phyloP scores from a whole-genome alignment of 208 protist genomes.

The Wallacemonas sp. region DNA sequence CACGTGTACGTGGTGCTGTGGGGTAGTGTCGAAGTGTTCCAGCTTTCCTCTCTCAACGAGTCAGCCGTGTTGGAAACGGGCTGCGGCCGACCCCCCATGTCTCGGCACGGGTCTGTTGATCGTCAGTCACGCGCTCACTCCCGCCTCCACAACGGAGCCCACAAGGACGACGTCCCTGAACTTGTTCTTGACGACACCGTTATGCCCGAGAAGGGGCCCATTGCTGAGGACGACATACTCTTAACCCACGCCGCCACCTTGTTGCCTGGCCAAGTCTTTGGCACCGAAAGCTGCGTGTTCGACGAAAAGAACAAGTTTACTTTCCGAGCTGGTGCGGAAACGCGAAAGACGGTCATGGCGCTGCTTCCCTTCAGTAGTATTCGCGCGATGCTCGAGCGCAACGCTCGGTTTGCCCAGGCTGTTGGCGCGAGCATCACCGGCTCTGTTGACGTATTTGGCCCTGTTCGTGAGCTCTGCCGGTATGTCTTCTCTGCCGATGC shows the following conservation, averaged over 20 bases:
- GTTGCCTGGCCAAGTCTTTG: conserved; percentile 65
- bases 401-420: conserved; percentile 65
- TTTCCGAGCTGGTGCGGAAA: conserved; percentile 52
- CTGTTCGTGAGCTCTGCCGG: conserved; percentile 78
- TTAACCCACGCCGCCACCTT: conserved; percentile 62
- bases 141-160: neutral
- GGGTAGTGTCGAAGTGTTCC: conserved; percentile 77
- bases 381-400: conserved; percentile 34
- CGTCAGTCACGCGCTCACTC: neutral
- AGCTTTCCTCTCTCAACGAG: conserved; percentile 26
- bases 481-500: conserved; percentile 67
- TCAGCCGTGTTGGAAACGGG: conserved; percentile 27
- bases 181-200: conserved; percentile 3
- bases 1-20: conserved; percentile 74
- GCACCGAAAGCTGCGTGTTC: conserved; percentile 71
- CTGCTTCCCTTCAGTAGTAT: conserved; percentile 58
- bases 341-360: conserved; percentile 57
- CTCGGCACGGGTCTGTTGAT: neutral
- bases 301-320: conserved; percentile 42
- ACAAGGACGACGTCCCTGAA: conserved; percentile 7
- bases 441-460: conserved; percentile 71
- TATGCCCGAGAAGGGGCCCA: conserved; percentile 15
- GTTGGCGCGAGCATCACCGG: conserved; percentile 56
- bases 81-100: conserved; percentile 28
- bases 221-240: conserved; percentile 21